Base-by-base conservation (phyloP, 2,329 filamentous ascomycete genomes). In the Eurotiales sp. region DNA sequence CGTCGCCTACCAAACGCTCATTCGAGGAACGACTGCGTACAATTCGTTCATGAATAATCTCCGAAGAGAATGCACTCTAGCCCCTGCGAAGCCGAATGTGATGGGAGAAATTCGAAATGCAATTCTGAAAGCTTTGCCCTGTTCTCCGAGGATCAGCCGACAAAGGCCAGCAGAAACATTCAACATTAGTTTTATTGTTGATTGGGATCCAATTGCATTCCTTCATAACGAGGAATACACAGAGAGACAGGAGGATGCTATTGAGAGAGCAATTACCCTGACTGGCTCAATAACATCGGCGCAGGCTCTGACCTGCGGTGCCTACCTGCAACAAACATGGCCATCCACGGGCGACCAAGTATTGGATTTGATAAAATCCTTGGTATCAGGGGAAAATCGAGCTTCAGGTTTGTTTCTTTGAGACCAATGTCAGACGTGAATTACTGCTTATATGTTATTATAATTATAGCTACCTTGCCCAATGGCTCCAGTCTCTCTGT, bases 281-380 rank as follows among this genome's bases (percentile, higher is more conserved):
- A 61, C 56, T 21, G 59, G 62, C 8, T 58, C 60, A 2, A 15
- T 32, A 3, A 12, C 21, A 4, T 52, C 55, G 44, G 58, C 60
- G 6, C 62, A 64, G 40, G 62, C 62, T 25, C 15, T 61, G 23
- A 62, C 59, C 15, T 58, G 54, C 19, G 47, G 29, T 6, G 37
- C 60, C 41, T 63, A 64, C 41, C 29, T 65, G 4, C 25, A 46
- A 27, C 58, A 62, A 27, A 59, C 56, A 19, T 61, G 60, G 57
- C 58, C 57, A 19, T 49, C 32, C 15, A 57, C 46, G 5, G 55
- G 50, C 3, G 36, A 14, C 3, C 30, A 27, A 8, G 51, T 55
- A n/a, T 39, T 57, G 7, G 22, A 52, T 27, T 32, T 52, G 21
- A 12, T 46, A 4, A 45, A 50, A 29, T 22, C 21, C 4, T 4